phyloP scores from a whole-genome alignment of 371 early-diverging fungal genomes.

The Blakeslea trispora region DNA sequence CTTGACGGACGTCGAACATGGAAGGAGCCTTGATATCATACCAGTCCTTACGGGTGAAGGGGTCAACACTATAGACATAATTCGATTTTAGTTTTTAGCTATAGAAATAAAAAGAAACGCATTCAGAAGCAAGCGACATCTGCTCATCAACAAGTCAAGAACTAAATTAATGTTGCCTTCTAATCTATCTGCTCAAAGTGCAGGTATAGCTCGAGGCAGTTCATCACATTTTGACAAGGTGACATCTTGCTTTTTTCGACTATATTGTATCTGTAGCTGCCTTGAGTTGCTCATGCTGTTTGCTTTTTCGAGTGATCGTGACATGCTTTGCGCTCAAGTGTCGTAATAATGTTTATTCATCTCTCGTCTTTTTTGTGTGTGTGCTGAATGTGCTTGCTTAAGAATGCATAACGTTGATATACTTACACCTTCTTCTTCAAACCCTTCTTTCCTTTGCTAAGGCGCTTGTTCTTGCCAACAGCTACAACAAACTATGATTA shows the following conservation, averaged over 20 bases:
- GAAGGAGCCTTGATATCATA: conserved; percentile 98
- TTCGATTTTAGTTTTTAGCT: too few species aligned
- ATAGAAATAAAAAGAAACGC: conserved; percentile 68
- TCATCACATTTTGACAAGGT: too few species aligned
- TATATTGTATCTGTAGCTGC: too few species aligned
- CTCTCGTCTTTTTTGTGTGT: conserved; percentile 9
- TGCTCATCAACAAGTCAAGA: background rate
- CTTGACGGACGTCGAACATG: conserved; percentile 91
- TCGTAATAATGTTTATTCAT: conserved; percentile 1
- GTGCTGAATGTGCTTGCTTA: background rate
- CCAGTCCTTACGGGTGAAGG: conserved; percentile 99
- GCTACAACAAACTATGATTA: conserved; percentile 41
- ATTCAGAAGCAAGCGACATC: conserved; percentile 2
- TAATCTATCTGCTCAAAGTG: too few species aligned
- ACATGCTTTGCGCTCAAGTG: too few species aligned
- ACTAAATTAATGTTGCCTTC: too few species aligned
- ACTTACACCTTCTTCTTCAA: conserved; percentile 97
- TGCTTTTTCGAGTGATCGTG: too few species aligned
- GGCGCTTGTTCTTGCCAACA: conserved; percentile 96
- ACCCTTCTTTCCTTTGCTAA: conserved; percentile 96
- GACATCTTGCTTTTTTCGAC: too few species aligned
- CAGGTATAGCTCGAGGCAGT: too few species aligned
- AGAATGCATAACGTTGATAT: background rate
- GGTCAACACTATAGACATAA: conserved; percentile 71
- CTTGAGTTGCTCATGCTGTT: too few species aligned